Evolutionary conservation across 768 basidiomycete species (phyloP), one percentile per base, ranked within the genome.

Genomic region (Kwoniella newhampshirensis): DNA sequence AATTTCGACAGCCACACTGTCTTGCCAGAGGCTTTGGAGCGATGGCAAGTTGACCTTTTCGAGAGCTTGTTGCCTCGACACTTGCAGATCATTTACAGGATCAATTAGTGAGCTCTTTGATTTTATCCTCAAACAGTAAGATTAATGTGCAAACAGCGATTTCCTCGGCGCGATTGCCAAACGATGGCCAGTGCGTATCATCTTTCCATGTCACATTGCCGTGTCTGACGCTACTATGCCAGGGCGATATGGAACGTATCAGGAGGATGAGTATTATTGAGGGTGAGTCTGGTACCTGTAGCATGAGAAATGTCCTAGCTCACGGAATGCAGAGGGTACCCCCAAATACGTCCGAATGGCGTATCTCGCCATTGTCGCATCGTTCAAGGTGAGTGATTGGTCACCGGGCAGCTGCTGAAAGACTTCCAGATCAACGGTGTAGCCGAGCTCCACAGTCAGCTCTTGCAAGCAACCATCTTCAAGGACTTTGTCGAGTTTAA

Each of bases 221-320:
- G 3, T 32, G 21, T n/a, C 51, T 45, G 26, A 39, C 27, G n/a
- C 23, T 28, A 27, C 3, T 20, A 15, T 32, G 6, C 20, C 32
- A 61, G 55, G 61, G 84, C 1, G 93, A 97, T 70, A 81, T 84
- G 27, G 91, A 88, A 0, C 81, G 84, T 52, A 80, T 97, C 36
- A 80, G 81, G 17, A 81, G 91, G 47, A 93, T 98, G 91, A 89
- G 87, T 4, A 79, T 99, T 68, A 93, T 98, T 60, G 88, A 98
- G 80, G 90, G 88, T 84, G 59, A 23, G 70, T 18, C 20, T 25
- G 7, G 17, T 8, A n/a, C 12, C 44, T 36, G 21, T 4, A 7
- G 28, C 46, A n/a, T 0, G 23, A 15, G 39, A n/a, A n/a, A n/a
- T 21, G 36, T 13, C 44, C 15, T 35, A 17, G 21, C 36, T 48